Evolutionary conservation across 352 stramenopile genomes (phyloP).

Genomic region (Globisporangium paddicum): DNA sequence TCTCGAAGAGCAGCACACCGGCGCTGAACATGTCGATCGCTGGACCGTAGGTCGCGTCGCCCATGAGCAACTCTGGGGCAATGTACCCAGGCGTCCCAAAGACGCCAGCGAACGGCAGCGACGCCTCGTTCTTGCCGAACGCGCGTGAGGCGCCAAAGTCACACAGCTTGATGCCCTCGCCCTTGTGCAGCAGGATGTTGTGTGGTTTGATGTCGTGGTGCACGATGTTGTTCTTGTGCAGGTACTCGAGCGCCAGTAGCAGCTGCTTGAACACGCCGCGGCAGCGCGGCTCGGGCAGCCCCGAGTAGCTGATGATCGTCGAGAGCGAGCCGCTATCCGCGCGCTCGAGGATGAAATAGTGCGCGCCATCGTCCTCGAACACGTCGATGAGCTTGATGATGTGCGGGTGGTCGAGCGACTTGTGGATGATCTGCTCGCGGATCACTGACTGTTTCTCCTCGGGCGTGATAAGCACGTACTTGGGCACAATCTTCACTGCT

Average conservation of each 20-base stretch:
- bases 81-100: conserved; percentile 75
- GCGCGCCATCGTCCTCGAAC: conserved; percentile 65
- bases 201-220: conserved; percentile 91
- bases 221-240: conserved; percentile 75
- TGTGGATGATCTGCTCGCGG: conserved; percentile 66
- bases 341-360: conserved; percentile 74
- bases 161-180: conserved; percentile 60
- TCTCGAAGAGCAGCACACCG: conserved; percentile 68
- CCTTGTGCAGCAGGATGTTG: conserved; percentile 66
- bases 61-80: conserved; percentile 58
- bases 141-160: conserved; percentile 83
- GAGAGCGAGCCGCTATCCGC: conserved; percentile 53
- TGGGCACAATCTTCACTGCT: conserved; percentile 75
- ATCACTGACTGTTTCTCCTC: conserved; percentile 76
- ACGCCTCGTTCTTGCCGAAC: conserved; percentile 43
- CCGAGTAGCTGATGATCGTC: conserved; percentile 39
- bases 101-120: conserved; percentile 56
- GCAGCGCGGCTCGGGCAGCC: conserved; percentile 44
- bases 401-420: conserved; percentile 55
- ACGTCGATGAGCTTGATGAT: conserved; percentile 76
- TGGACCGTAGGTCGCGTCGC: conserved; percentile 40
- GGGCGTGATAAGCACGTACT: conserved; percentile 57
- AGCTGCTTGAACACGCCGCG: conserved; percentile 56
- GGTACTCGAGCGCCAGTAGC: conserved; percentile 56
- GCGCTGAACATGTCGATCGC: conserved; percentile 75